Base-by-base conservation (phyloP, 768 basidiomycete genomes). In the Tephrocybe sp. region DNA sequence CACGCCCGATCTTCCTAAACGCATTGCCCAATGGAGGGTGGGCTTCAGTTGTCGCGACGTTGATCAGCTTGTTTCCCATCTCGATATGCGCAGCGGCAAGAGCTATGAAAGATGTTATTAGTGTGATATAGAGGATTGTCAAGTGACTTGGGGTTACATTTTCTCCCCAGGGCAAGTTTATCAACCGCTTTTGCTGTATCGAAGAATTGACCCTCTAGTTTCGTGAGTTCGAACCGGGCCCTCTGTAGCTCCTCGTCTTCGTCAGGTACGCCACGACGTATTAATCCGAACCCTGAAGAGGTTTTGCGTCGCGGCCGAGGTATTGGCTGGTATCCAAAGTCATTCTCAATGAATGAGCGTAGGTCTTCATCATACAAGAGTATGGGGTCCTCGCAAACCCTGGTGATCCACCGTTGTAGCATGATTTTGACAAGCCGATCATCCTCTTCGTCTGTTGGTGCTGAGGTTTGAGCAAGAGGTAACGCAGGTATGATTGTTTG, bases 391-490 rank as follows among this genome's bases (percentile, higher is more conserved):
- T 94, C 93, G 69, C 89, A 95, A 25, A 98, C 83, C 48, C 97
- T 76, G 10, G 90, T 84, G 46, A 97, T 79, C 95, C 97, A 99
- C 53, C 91, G 75, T 68, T 98, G 97, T 18, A 98, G 75, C 80
- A 94, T 92, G 52, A 94, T 88, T 64, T 88, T 88, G 25, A 99
- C 92, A 2, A 99, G 77, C 16, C 97, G 80, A 65, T 98, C 97
- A 66, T 99, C 97, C 69, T 98, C 97, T 69, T 98, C 97, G 61
- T 98, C 97, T 11, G 92, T 94, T 21, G 92, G 88, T 2, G 97
- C 97, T 11, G 94, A 97, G 0, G 94, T 97, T 57, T 95, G 92
- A 0, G 94, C 83, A n/a, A 98, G 78, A 1, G 97, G 97, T 12
- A 99, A 78, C 3, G 97, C 97, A 7, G 97, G 92, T 13, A 97